phyloP scores from a whole-genome alignment of 2,329 filamentous ascomycete genomes.

The Calonectria hawksworthii region DNA sequence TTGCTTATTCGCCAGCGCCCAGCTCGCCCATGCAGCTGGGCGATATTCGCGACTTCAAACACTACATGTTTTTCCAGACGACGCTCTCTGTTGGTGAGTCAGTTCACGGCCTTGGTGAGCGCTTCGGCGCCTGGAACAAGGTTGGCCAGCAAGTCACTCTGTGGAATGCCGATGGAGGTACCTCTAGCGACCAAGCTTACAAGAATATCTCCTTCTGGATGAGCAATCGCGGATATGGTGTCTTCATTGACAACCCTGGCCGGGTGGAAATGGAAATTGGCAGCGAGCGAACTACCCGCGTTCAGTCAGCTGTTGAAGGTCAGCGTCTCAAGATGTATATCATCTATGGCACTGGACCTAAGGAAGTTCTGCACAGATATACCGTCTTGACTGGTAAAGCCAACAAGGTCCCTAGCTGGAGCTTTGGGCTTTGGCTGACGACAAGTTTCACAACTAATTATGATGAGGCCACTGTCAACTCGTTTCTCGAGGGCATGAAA shows the following conservation, averaged over 20 bases:
- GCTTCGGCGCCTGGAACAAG: constrained; percentile 83
- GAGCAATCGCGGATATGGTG: constrained; percentile 80
- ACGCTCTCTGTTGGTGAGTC: constrained; percentile 72
- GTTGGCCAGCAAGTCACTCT: constrained; percentile 79
- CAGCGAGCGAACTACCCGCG: constrained; percentile 78
- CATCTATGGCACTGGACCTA: constrained; percentile 79
- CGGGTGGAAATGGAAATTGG: constrained; percentile 80
- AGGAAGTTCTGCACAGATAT: constrained; percentile 79
- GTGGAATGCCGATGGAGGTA: constrained; percentile 75
- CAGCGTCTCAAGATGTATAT: constrained; percentile 82
- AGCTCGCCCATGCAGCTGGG: constrained; percentile 52
- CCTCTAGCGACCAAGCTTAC: constrained; percentile 78
- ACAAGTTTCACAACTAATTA: constrained; percentile 83
- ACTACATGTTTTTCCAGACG: constrained; percentile 71
- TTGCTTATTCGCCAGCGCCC: constrained; percentile 52
- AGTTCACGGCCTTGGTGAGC: constrained; percentile 81
- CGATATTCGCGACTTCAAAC: constrained; percentile 60
- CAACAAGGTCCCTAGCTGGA: constrained; percentile 78
- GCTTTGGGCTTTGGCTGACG: constrained; percentile 82
- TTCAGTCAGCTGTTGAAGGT: constrained; percentile 78
- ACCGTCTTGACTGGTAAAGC: constrained; percentile 76
- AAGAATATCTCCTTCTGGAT: constrained; percentile 81
- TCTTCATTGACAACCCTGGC: constrained; percentile 81
- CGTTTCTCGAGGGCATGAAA: constrained; percentile 78
- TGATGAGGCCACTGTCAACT: constrained; percentile 76